Evolutionary conservation across 441 rosid genomes (phyloP).

Genomic region (Croton setiger): DNA sequence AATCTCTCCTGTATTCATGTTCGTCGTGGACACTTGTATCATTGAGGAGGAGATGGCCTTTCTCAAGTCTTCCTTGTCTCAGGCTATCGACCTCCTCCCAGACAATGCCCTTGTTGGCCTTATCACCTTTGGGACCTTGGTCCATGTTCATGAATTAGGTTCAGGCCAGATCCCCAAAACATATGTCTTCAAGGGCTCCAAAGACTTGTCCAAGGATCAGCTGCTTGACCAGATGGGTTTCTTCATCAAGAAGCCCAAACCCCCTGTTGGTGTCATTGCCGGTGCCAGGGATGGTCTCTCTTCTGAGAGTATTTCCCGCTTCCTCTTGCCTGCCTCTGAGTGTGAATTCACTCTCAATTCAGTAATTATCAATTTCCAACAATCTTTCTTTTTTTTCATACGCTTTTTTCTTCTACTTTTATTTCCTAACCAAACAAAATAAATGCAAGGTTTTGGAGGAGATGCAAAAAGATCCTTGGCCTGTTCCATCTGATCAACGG

Average conservation of each 20-base stretch:
- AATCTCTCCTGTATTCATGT: conserved; percentile 55
- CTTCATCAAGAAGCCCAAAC: conserved; percentile 75
- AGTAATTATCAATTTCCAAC: conserved; percentile 25
- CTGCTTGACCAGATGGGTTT: conserved; percentile 76
- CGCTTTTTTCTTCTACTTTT: not conserved
- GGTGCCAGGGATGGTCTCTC: conserved; percentile 86
- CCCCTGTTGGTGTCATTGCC: conserved; percentile 72
- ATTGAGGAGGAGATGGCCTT: conserved; percentile 80
- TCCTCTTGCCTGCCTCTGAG: conserved; percentile 78
- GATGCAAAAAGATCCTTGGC: conserved; percentile 84
- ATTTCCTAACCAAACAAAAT: not conserved
- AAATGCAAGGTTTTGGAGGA: conserved; percentile 60
- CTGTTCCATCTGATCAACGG: conserved; percentile 58
- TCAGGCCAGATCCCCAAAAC: conserved; percentile 64
- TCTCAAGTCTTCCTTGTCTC: conserved; percentile 72
- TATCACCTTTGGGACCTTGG: conserved; percentile 65
- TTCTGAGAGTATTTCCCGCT: conserved; percentile 75
- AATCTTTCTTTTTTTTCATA: not conserved
- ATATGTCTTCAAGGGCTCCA: conserved; percentile 75
- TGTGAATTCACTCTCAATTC: conserved; percentile 83
- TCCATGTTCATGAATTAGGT: conserved; percentile 86
- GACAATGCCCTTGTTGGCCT: conserved; percentile 73
- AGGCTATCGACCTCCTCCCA: conserved; percentile 69
- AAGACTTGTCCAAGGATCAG: conserved; percentile 71
- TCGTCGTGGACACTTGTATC: conserved; percentile 78